Evolutionary conservation across 768 basidiomycete species (phyloP).

Genomic region (Agrocybe praecox): DNA sequence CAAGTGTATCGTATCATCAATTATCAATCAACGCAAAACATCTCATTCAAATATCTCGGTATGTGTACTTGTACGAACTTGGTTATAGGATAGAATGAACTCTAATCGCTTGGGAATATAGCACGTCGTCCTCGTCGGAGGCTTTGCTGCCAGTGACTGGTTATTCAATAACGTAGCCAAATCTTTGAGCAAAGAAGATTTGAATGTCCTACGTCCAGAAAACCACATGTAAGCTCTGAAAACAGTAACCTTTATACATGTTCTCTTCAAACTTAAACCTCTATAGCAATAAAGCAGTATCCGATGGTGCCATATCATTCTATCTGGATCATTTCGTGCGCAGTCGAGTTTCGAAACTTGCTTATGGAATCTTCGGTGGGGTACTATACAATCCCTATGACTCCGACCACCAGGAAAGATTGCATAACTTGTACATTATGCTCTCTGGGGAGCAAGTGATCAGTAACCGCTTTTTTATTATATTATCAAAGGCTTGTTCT

Average conservation of each 20-base stretch:
- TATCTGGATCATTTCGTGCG: slow-evolving; percentile 45
- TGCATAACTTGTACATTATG: neutral
- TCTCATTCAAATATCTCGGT: slow-evolving; percentile 34
- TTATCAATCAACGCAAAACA: slow-evolving; percentile 18
- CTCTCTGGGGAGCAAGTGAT: slow-evolving; percentile 9
- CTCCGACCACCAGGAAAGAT: slow-evolving; percentile 15
- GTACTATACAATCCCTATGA: slow-evolving; percentile 10
- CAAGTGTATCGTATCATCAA: slow-evolving; percentile 26
- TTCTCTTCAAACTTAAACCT: neutral
- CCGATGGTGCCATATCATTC: slow-evolving; percentile 46
- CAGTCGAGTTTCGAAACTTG: slow-evolving; percentile 38
- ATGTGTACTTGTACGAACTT: slow-evolving; percentile 4
- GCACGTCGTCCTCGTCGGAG: slow-evolving; percentile 43
- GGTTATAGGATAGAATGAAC: no score
- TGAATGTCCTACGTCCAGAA: slow-evolving; percentile 11
- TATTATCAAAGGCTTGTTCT: slow-evolving; percentile 13
- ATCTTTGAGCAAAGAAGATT: slow-evolving; percentile 13
- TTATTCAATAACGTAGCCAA: slow-evolving; percentile 34
- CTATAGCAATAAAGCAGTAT: slow-evolving; percentile 45
- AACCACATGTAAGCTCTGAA: slow-evolving; percentile 6
- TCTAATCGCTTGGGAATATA: neutral
- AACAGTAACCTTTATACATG: neutral
- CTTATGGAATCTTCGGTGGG: slow-evolving; percentile 32
- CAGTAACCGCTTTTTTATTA: slow-evolving; percentile 9
- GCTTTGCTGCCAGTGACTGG: slow-evolving; percentile 47